These are phyloP conservation scores for Plasmodium knowlesi DNA, from an alignment of 169 alveolate genomes.

Conservation along the genomic window DNA sequence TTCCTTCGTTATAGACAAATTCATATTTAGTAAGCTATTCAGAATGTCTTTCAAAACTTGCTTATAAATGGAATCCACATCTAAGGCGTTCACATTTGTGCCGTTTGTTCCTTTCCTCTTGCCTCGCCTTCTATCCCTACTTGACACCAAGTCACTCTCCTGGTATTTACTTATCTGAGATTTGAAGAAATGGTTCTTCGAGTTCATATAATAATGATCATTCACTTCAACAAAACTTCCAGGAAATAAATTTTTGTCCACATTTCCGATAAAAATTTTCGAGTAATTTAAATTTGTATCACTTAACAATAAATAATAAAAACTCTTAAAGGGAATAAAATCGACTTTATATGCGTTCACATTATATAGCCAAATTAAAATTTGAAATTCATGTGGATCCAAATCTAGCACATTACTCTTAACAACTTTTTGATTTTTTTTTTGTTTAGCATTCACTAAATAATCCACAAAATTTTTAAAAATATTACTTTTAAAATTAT, in stretches of 20 bases:
- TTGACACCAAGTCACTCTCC: background rate
- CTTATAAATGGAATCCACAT: slow-evolving; percentile 57
- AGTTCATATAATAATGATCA: slow-evolving; percentile 74
- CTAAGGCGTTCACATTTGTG: background rate
- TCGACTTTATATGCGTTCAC: slow-evolving; percentile 43
- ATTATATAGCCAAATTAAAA: slow-evolving; percentile 72
- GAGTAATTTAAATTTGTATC: slow-evolving; percentile 71
- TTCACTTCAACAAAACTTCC: slow-evolving; percentile 53
- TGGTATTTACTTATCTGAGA: slow-evolving; percentile 36
- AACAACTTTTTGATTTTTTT: slow-evolving; percentile 44
- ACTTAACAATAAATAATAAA: slow-evolving; percentile 52
- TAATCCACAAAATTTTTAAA: slow-evolving; percentile 67
- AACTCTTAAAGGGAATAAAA: slow-evolving; percentile 68
- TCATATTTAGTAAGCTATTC: slow-evolving; percentile 55
- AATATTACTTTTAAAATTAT: slow-evolving; percentile 63
- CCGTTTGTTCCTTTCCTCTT: background rate
- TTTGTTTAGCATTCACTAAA: slow-evolving; percentile 44
- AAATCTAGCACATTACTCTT: slow-evolving; percentile 52
- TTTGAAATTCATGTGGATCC: slow-evolving; percentile 75
- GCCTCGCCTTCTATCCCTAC: background rate
- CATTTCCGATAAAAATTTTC: slow-evolving; percentile 33
- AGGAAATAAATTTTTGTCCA: slow-evolving; percentile 26
- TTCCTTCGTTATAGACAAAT: slow-evolving; percentile 65
- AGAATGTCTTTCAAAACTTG: slow-evolving; percentile 62
- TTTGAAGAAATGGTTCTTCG: slow-evolving; percentile 36